Percentiles rank a stretch among this genome's conserved stretches.
Evolutionary conservation across 2,329 filamentous ascomycete genomes (phyloP).

Genomic region (Penicillium freii): DNA sequence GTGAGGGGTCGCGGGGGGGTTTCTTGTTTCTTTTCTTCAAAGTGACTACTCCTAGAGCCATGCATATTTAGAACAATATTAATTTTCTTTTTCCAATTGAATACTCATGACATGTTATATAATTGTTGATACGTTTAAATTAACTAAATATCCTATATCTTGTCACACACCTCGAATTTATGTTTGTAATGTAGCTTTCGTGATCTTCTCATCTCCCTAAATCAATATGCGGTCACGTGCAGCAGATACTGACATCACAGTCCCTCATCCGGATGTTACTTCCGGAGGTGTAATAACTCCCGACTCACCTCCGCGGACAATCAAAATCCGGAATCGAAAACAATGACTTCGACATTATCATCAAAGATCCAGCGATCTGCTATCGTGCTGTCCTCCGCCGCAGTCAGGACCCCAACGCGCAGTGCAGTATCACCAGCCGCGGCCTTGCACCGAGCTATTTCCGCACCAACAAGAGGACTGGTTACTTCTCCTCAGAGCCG

Average conservation of each 20-base stretch:
- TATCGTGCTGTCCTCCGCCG: neutral
- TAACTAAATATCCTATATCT: neutral
- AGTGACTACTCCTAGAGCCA: conserved; percentile 15
- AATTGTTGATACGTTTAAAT: neutral
- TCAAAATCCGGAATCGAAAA: neutral
- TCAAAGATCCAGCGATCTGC: conserved; percentile 14
- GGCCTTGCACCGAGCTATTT: conserved; percentile 12
- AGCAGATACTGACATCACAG: conserved; percentile 25
- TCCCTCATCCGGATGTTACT: neutral
- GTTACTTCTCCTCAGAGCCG: neutral
- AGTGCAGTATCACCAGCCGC: conserved; percentile 3
- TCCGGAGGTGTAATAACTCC: neutral
- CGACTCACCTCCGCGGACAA: neutral
- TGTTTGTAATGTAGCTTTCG: too few relatives aligned
- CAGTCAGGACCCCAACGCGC: conserved; percentile 8
- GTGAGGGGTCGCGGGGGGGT: conserved; percentile 10
- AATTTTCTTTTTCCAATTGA: conserved; percentile 15
- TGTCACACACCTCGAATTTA: neutral
- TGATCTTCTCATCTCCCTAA: neutral
- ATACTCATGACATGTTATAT: neutral
- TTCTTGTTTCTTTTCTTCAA: conserved; percentile 12
- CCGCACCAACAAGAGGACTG: conserved; percentile 18
- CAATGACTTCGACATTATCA: conserved; percentile 17
- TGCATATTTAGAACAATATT: conserved; percentile 28
- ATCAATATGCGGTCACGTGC: conserved; percentile 17